These are phyloP conservation scores for Vitis hybrid DNA, from an alignment of 177 flowering plant genomes.

Conservation along the genomic window DNA sequence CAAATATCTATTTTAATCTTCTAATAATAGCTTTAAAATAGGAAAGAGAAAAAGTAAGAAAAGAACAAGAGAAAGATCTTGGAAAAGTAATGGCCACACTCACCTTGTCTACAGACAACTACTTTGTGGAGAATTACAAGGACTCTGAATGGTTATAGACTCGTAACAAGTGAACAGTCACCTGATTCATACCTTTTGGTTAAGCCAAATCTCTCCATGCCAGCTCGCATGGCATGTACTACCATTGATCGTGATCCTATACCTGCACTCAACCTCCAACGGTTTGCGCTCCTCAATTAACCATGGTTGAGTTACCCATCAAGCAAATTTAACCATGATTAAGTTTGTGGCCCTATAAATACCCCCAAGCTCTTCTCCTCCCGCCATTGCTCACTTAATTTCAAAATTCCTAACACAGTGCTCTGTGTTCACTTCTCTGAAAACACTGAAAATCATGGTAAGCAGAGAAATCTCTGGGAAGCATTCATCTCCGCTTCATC, in stretches of 20 bases:
- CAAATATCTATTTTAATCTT: no score
- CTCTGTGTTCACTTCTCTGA: neutral
- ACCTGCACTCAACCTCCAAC: no score
- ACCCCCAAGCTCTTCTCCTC: neutral
- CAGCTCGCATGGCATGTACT: no score
- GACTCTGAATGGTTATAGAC: no score
- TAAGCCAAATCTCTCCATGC: no score
- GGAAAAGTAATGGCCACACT: no score
- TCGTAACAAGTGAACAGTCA: neutral
- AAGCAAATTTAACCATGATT: conserved; percentile 3
- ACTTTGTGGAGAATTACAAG: no score
- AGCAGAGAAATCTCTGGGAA: conserved; percentile 5
- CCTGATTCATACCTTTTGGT: neutral
- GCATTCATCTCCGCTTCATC: neutral
- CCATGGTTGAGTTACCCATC: neutral
- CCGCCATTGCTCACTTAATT: conserved; percentile 11
- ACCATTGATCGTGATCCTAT: no score
- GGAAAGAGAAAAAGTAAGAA: no score
- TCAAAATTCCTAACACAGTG: conserved; percentile 10
- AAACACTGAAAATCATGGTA: conserved; percentile 24
- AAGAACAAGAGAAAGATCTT: no score
- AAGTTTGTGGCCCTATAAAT: neutral
- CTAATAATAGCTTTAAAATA: no score
- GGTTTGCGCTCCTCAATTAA: neutral
- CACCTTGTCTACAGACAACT: no score